Percentiles rank a stretch among this genome's conserved stretches.
Conservation (phyloP, 2,329 filamentous ascomycete genomes). For the Juglanconis juglandina region DNA sequence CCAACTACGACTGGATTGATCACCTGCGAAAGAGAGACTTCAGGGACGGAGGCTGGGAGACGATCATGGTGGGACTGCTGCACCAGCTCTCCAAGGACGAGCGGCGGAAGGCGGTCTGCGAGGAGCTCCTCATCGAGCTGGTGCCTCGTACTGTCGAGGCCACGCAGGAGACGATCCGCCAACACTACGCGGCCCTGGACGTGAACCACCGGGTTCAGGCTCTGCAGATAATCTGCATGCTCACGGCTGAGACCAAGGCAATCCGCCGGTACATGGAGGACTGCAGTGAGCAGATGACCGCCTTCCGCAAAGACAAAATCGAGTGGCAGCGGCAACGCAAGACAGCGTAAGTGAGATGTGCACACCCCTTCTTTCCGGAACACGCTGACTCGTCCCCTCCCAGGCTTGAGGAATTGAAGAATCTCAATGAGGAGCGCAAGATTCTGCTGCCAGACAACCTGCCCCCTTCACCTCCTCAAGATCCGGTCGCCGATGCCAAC, state of each 20-base stretch:
- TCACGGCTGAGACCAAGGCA: conserved; percentile 81
- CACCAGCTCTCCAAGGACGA: conserved; percentile 79
- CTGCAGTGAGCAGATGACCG: conserved; percentile 90
- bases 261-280: conserved; percentile 87
- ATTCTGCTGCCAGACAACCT: conserved; percentile 72
- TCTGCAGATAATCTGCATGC: conserved; percentile 79
- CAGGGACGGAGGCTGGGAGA: conserved; percentile 82
- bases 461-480: conserved; percentile 57
- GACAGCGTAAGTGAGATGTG: conserved; percentile 51
- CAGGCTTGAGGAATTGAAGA: conserved; percentile 68
- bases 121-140: conserved; percentile 75
- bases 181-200: conserved; percentile 72
- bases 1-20: conserved; percentile 78
- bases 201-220: conserved; percentile 78
- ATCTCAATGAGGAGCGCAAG: conserved; percentile 70
- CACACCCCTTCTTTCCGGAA: neutral
- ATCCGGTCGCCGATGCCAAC: conserved; percentile 43
- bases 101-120: conserved; percentile 66
- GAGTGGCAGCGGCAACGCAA: conserved; percentile 79
- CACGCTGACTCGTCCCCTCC: conserved; percentile 27
- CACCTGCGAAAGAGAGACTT: conserved; percentile 81
- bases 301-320: conserved; percentile 92
- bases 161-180: conserved; percentile 67
- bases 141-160: conserved; percentile 75
- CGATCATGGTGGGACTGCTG: conserved; percentile 82